Evolutionary conservation across 1,284 basidiomycete genomes (phyloP), one percentile per base, ranked within the genome.

Genomic region (Irpex rosettiformis): DNA sequence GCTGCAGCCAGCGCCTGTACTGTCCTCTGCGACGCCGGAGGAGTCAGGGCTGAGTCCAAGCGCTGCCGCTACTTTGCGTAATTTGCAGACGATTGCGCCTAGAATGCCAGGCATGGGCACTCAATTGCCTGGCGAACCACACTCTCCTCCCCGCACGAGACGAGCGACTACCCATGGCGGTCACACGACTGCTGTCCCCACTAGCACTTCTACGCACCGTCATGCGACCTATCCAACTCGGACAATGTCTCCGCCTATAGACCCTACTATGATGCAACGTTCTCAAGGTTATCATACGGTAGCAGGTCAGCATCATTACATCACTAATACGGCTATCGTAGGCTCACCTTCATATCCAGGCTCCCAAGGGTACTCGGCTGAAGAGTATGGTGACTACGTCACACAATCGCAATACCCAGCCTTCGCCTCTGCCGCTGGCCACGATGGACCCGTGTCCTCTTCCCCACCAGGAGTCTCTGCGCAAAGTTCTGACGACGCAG

Each of bases 51-150:
- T 65, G 4, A 60, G 62, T 25, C 58, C 66, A 16, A 64, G 62
- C 47, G 64, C 65, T 22, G 58, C 58, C 18, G 65, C 66, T 7
- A 69, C 69, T 3, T 62, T 71, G 11, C 66, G 65, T 30, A 65
- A 61, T 58, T 61, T 61, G 45, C 52, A 54, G 40, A 47, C 49
- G 10, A 42, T 61, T 22, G 22, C 30, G 18, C 57, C 57, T 5
- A 54, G 25, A 27, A n/a, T 25, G 29, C 57, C 57, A 18, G 29
- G 16, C 11, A 25, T 45, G 25, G 43, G 57, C 7, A 45, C 42
- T 16, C 57, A 37, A 5, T 24, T 58, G 10, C 51, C 40, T 16
- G 57, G 43, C 10, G 52, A 54, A 27, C 28, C 18, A 10, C 18
- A 22, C 16, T 24, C 52, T 7, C 30, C 37, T 24, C 22, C 29